Base-by-base conservation (phyloP, 1,284 basidiomycete genomes). In the Leccinum griseonigrum region DNA sequence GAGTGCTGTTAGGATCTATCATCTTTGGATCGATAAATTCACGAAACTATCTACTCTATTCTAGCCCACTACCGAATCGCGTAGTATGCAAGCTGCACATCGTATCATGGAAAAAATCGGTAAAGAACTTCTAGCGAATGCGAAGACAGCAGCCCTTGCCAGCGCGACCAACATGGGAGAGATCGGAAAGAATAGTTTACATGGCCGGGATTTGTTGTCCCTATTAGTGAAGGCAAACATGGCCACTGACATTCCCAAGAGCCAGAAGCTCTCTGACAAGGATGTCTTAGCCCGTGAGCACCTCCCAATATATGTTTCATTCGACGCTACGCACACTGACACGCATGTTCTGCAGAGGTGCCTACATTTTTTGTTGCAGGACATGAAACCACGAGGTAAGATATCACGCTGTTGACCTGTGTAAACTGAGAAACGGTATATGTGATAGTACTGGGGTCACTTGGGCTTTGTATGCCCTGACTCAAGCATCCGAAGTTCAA, bases 351-450 rank as follows among this genome's bases (percentile, higher is more conserved):
- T 22, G 3, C 64, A 79, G 79, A 80, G 73, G 71, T 80, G 13
- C 72, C 70, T 14, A 72, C 69, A 10, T 67, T 61, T 51, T 58
- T 90, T 2, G 76, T 85, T 5, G 86, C 87, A 4, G 92, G 92
- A 0, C 89, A 94, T 72, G 92, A 94, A 71, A 94, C 93, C 2
- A 89, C 86, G 0, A 85, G 86, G 82, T 83, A 67, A 4, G 65
- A 40, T 38, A 6, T 18, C 6, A 26, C 13, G 22, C 8, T n/a
- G 0, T 32, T 18, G 14, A 16, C 9, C 50, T 11, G 3, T 18
- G 26, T 16, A 6, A 40, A 8, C 10, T 53, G 22, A n/a, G 9
- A 14, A 22, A 13, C 3, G 1, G 13, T 43, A n/a, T 9, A 22
- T 7, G 2, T n/a, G 14, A 52, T 22, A 81, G 85, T 52, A 85